These are phyloP conservation scores for Moesziomyces parantarcticus DNA, from an alignment of 1,284 basidiomycete species.

Conservation along the genomic window DNA sequence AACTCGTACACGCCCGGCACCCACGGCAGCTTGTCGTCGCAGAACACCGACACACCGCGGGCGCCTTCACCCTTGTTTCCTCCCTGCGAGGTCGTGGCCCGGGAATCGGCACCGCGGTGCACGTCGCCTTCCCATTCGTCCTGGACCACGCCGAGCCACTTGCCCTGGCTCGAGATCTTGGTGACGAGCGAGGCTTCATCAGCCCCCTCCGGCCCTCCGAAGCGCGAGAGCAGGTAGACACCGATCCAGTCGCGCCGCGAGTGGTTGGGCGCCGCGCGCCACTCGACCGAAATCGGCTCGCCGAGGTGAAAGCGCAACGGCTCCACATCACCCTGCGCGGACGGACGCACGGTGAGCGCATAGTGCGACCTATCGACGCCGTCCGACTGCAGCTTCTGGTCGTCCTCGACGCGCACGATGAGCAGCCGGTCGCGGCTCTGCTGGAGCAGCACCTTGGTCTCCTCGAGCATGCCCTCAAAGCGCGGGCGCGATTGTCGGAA, in stretches of 20 bases:
- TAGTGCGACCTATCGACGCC: conserved; percentile 54
- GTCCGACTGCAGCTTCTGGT: conserved; percentile 27
- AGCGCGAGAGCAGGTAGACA: conserved; percentile 73
- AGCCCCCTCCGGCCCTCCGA: conserved; percentile 32
- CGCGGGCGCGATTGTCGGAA: conserved; percentile 73
- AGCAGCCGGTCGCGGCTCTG: conserved; percentile 80
- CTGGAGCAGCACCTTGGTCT: conserved; percentile 89
- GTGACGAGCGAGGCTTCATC: conserved; percentile 70
- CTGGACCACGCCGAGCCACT: conserved; percentile 90
- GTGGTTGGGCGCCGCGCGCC: conserved; percentile 87
- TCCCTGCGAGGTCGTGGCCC: neutral
- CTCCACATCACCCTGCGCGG: neutral
- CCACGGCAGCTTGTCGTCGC: conserved; percentile 78
- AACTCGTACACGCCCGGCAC: conserved; percentile 86
- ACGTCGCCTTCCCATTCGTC: conserved; percentile 92
- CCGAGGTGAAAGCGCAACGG: conserved; percentile 81
- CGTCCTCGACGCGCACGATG: conserved; percentile 54
- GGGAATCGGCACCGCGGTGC: conserved; percentile 39
- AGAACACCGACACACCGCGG: conserved; percentile 57
- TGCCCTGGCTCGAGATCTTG: conserved; percentile 84
- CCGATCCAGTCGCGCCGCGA: conserved; percentile 98
- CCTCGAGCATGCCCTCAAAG: conserved; percentile 74
- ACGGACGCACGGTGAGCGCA: conserved; percentile 11
- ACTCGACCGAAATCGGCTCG: conserved; percentile 84
- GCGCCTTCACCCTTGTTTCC: neutral